Percentiles rank a stretch among this genome's conserved stretches.
These are phyloP conservation scores for Dalbergia cochinchinensis DNA, from an alignment of 306 rosid genomes.

Conservation along the genomic window DNA sequence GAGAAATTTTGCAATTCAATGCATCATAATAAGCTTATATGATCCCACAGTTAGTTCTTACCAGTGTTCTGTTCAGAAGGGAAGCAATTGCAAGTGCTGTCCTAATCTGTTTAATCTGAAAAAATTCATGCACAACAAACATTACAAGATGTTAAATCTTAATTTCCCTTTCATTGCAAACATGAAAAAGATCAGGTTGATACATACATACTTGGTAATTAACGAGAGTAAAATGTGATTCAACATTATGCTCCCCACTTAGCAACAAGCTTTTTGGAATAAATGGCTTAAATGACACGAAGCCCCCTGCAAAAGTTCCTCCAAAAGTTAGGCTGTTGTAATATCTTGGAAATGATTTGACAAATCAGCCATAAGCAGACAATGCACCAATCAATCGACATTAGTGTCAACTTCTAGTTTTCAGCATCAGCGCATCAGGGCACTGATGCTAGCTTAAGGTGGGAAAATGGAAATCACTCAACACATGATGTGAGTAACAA, in stretches of 20 bases:
- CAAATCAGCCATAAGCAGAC: slow-evolving; percentile 32
- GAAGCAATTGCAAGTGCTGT: slow-evolving; percentile 93
- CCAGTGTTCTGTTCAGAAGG: slow-evolving; percentile 89
- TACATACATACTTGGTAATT: slow-evolving; percentile 87
- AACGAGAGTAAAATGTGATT: slow-evolving; percentile 85
- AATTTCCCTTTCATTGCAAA: slow-evolving; percentile 43
- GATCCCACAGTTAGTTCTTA: slow-evolving; percentile 53
- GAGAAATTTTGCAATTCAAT: slow-evolving; percentile 26
- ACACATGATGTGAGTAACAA: slow-evolving; percentile 24
- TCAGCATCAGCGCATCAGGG: slow-evolving; percentile 10
- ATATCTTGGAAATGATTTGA: slow-evolving; percentile 28
- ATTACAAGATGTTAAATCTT: slow-evolving; percentile 38
- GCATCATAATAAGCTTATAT: slow-evolving; percentile 9
- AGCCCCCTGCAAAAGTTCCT: slow-evolving; percentile 79
- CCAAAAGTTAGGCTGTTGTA: slow-evolving; percentile 40
- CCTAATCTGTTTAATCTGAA: slow-evolving; percentile 89
- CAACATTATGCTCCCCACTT: slow-evolving; percentile 76
- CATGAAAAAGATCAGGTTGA: slow-evolving; percentile 46
- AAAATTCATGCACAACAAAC: slow-evolving; percentile 38
- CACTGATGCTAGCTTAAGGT: slow-evolving; percentile 31
- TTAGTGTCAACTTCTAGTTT: slow-evolving; percentile 19
- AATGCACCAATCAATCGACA: slow-evolving; percentile 30
- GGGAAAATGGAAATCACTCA: slow-evolving; percentile 7
- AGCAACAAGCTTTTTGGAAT: slow-evolving; percentile 78
- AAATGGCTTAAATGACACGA: slow-evolving; percentile 85